Percentiles rank a stretch among this genome's conserved stretches.
phyloP scores from a whole-genome alignment of 225 moss, liverwort and hornwort species.

The Polytrichum formosum region DNA sequence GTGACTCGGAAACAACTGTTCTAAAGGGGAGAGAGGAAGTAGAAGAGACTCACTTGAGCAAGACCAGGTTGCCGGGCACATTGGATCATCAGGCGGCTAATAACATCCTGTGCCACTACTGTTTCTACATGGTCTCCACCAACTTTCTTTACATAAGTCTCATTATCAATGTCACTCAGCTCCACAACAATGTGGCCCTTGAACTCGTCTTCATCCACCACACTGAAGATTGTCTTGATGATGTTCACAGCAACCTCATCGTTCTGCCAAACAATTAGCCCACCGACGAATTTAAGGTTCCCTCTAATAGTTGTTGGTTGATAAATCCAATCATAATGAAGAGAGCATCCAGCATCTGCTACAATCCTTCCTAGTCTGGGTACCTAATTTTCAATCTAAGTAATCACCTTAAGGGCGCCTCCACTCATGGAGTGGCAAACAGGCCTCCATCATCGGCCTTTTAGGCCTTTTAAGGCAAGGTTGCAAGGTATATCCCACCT shows the following conservation, averaged over 20 bases:
- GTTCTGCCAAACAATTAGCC: constrained; percentile 32
- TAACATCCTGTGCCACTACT: constrained; percentile 80
- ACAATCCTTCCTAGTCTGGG: too few species aligned
- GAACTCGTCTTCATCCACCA: constrained; percentile 42
- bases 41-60: constrained; percentile 35
- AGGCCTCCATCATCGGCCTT: too few species aligned
- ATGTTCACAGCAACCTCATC: constrained; percentile 63
- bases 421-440: too few species aligned
- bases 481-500: too few species aligned
- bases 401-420: too few species aligned
- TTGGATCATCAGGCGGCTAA: constrained; percentile 80
- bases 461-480: too few species aligned
- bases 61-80: constrained; percentile 84
- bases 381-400: too few species aligned
- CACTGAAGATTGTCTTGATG: constrained; percentile 40
- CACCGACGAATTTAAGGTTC: too few species aligned
- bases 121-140: constrained; percentile 78
- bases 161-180: constrained; percentile 72
- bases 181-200: constrained; percentile 76
- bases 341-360: too few species aligned
- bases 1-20: neutral
- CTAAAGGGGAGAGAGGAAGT: neutral
- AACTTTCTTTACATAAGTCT: constrained; percentile 64
- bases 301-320: too few species aligned
- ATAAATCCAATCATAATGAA: too few species aligned